phyloP scores from a whole-genome alignment of 2,329 filamentous ascomycete species.

The Claviceps fusiformis region DNA sequence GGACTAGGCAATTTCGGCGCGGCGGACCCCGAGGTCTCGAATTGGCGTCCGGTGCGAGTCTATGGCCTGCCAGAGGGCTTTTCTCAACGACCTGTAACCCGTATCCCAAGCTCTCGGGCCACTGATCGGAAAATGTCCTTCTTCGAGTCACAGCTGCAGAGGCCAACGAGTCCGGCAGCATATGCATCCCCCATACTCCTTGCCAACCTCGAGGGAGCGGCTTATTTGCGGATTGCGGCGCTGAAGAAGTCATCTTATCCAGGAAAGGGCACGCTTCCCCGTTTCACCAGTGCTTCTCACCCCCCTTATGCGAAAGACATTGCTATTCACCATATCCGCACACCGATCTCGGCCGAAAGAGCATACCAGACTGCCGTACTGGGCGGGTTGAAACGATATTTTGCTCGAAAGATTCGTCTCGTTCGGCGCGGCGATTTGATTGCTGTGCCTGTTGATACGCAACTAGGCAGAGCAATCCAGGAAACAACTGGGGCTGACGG shows the following conservation, averaged over 20 bases:
- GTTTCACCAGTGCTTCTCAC: conserved; percentile 39
- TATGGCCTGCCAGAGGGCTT: conserved; percentile 77
- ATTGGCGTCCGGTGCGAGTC: conserved; percentile 76
- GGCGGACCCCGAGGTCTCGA: conserved; percentile 40
- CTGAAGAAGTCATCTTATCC: conserved; percentile 40
- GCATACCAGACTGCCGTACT: conserved; percentile 76
- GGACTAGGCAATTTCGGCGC: conserved; percentile 49
- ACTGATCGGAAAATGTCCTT: conserved; percentile 43
- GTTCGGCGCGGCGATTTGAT: conserved; percentile 80
- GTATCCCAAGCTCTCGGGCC: conserved; percentile 42
- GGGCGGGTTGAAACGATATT: conserved; percentile 75
- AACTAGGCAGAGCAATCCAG: conserved; percentile 68
- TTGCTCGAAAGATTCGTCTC: conserved; percentile 68
- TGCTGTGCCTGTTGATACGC: conserved; percentile 77
- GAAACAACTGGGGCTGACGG: conserved; percentile 49
- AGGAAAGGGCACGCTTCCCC: conserved; percentile 38
- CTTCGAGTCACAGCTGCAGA: conserved; percentile 55
- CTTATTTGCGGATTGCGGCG: conserved; percentile 66
- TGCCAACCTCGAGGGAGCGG: conserved; percentile 67
- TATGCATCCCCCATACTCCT: conserved; percentile 80
- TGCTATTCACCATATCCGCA: conserved; percentile 76
- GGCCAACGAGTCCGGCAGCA: conserved; percentile 42
- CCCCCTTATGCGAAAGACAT: conserved; percentile 59
- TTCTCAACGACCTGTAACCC: conserved; percentile 44
- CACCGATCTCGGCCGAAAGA: conserved; percentile 75